These are phyloP conservation scores for Suhomyces prunicola DNA, from an alignment of 805 yeast species.

Conservation along the genomic window DNA sequence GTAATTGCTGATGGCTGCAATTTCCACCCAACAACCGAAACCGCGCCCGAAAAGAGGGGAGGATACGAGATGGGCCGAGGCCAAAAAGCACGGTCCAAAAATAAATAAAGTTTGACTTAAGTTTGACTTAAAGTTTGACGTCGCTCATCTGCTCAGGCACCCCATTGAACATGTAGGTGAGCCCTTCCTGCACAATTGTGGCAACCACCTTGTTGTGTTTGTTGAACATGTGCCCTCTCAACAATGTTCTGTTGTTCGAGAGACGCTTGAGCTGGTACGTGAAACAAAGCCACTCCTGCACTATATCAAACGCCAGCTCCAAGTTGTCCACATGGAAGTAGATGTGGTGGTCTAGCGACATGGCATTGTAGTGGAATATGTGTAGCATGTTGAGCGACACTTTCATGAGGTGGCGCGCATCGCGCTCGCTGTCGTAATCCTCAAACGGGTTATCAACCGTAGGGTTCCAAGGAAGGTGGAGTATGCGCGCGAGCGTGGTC, in stretches of 20 bases:
- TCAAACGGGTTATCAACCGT: conserved; percentile 27
- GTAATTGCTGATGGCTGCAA: neutral
- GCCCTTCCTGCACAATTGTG: conserved; percentile 41
- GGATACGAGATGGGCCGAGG: neutral
- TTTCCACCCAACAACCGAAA: neutral
- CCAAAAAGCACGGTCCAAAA: neutral
- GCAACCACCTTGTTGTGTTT: conserved; percentile 32
- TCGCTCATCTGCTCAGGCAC: conserved; percentile 11
- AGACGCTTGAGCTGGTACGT: conserved; percentile 34
- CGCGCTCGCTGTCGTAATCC: conserved; percentile 30
- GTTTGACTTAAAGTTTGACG: neutral
- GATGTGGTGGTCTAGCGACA: conserved; percentile 45
- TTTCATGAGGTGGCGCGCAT: conserved; percentile 29
- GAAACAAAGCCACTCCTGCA: conserved; percentile 36
- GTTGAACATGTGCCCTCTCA: conserved; percentile 36
- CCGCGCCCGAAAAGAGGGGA: neutral
- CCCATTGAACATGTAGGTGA: conserved; percentile 31
- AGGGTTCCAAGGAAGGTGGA: conserved; percentile 44
- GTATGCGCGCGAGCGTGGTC: conserved; percentile 40
- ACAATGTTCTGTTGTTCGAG: conserved; percentile 34
- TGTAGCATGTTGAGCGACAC: conserved; percentile 32
- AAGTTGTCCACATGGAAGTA: conserved; percentile 35
- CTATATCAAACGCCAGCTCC: conserved; percentile 23
- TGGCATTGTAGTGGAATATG: conserved; percentile 42
- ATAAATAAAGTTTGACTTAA: neutral